Base-by-base conservation (phyloP, 192 early-diverging fungal genomes). In the Mortierella hygrophila region DNA sequence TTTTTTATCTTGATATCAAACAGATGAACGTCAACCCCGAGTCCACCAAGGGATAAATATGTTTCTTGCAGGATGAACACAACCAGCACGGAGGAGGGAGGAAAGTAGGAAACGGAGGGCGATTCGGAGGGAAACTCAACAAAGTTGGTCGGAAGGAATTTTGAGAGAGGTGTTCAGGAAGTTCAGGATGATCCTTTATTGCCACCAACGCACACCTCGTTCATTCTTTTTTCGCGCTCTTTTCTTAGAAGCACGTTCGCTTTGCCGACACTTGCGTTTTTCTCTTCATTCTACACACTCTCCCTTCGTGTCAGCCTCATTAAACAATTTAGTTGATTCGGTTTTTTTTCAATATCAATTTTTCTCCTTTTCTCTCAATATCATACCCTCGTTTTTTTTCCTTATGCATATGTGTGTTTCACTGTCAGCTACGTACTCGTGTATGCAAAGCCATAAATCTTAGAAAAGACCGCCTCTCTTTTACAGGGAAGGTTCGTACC, bases 21-120 rank as follows among this genome's bases (percentile, higher is more conserved):
- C 70, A 83, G 82, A 86, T 86, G 84, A 86, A 86, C 84, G 84
- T 86, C 63, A 86, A 86, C 84, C 84, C 84, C 79, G 84, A 86
- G 84, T 86, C 84, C 57, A 86, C 73, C 84, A 86, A 86, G 79
- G 81, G 81, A 75, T 86, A 86, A 86, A 81, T 81, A 75, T 83
- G 68, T 75, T 82, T 60, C 70, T 68, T 26, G 52, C 57, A 32
- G 40, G 72, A 69, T 44, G 40, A 68, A 46, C 65, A 77, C 23
- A 65, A 41, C 60, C 29, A 6, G 37, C 26, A 74, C 15, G 35
- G 29, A 38, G 11, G 46, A 47, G 18, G 41, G 15, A 18, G 21
- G n/a, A 73, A 49, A 29, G 42, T 4, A n/a, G 40, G 49, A 73
- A 32, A 16, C 8, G n/a, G 15, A 5, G 20, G 49, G 11, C n/a